Evolutionary conservation across 805 yeast genomes (phyloP), one percentile per base, ranked within the genome.

Genomic region (Saccharomycopsis javanensis): DNA sequence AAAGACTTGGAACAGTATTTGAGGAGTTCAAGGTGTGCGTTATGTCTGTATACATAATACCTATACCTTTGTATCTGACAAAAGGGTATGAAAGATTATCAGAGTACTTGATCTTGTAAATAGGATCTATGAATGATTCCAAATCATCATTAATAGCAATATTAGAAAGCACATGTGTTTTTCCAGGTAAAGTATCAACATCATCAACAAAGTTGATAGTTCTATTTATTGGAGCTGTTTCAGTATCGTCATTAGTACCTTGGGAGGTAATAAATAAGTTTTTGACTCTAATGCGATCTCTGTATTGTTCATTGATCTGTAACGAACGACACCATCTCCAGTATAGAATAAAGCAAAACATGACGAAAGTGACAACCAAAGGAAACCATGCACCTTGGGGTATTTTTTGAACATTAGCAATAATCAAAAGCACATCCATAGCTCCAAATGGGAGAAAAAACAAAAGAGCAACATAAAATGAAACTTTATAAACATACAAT

Each of bases 381-480:
- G 85, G 80, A 63, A 80, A 79, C 86, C 85, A 81, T 1, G 84
- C 86, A 38, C 85, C 86, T 60, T 77, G 79, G 0, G 77, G 75
- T 2, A 81, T 74, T 65, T 81, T 81, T 62, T 71, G 74, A 61
- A 78, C 61, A 56, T 79, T 80, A 3, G 83, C 74, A 55, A 74
- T 67, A 16, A 80, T 71, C 63, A 79, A 67, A 46, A 73, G 65
- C 46, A 70, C 61, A 62, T 81, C 85, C 35, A 81, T 67, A 0
- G 82, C 73, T 6, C 76, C 72, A 62, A 79, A 79, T 1, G 46
- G n/a, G 25, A 71, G 51, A 33, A 72, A 65, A 61, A 71, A 76
- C 4, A 67, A 46, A 1, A 74, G 37, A 2, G 75, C 71, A 57
- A 74, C 59, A 25, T 73, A 56, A 56, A 74, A 63, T 60, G 72